A percentile compares a stretch with the other conserved stretches of the same genome.
Conservation (phyloP, 495 filamentous ascomycete species). For the Penicillium silybi region DNA sequence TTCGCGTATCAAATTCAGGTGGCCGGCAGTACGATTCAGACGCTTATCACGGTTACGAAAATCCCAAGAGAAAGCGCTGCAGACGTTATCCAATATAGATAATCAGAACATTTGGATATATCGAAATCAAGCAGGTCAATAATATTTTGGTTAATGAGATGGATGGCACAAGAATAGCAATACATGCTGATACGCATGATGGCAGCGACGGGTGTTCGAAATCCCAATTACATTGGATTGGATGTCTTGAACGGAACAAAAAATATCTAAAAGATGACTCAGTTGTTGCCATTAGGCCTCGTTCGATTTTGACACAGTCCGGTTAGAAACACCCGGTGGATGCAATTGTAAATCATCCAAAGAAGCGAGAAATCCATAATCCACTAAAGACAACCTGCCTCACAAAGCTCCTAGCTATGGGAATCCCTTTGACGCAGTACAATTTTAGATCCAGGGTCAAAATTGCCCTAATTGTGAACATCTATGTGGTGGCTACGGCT, state of each 20-base stretch:
- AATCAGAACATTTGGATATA: no score
- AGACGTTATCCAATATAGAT: no score
- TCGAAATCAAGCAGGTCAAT: no score
- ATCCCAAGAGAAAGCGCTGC: no score
- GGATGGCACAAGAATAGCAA: background rate
- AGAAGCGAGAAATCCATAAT: no score
- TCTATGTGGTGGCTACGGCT: constrained; percentile 2
- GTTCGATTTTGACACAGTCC: constrained; percentile 12
- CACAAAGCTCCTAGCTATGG: constrained; percentile 9
- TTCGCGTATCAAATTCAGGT: no score
- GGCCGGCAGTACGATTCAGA: no score
- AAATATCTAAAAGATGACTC: constrained; percentile 12
- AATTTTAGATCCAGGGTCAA: constrained; percentile 7
- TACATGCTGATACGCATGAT: background rate
- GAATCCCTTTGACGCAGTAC: constrained; percentile 10
- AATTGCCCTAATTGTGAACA: constrained; percentile 7
- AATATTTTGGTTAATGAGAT: no score
- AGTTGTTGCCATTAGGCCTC: constrained; percentile 2
- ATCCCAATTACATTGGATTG: constrained; percentile 7
- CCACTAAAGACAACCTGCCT: background rate
- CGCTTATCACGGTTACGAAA: no score
- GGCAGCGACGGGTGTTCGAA: constrained; percentile 16
- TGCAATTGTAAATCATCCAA: constrained; percentile 9
- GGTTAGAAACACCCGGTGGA: constrained; percentile 7
- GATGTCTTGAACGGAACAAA: constrained; percentile 11